Base-by-base conservation (phyloP, 2,329 filamentous ascomycete species). In the Diaporthe sp. region DNA sequence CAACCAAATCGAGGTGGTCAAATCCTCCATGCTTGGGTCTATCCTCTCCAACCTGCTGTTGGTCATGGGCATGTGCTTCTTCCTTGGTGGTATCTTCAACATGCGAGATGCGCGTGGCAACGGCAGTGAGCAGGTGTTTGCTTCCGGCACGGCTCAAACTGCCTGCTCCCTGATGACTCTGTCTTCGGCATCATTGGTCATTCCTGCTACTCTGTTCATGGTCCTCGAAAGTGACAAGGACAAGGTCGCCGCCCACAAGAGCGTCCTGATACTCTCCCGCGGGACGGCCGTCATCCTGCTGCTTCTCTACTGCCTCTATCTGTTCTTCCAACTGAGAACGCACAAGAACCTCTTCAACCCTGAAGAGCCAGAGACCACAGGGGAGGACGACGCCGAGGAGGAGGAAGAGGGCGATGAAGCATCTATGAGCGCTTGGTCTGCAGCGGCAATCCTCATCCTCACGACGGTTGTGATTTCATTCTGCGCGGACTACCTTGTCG, bases 1-100 rank as follows among this genome's bases (percentile, higher is more conserved):
- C 80, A 92, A 92, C 78, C 94, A 98, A 85, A 97, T 98, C 82
- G 93, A 96, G 80, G 96, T 98, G 78, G 96, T 98, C n/a, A 97
- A 98, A 86, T 94, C 96, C 28, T 98, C 95, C 78, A 98, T 98
- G 96, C 92, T 98, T 46, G 96, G 97, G 65, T 97, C 94, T 81
- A 98, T 98, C 80, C 88, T 98, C 53, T 98, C 96, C 78, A 98
- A 98, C 84, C 93, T 98, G 78, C 90, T 98, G 10, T 91, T 98
- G 31, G 96, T 95, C 62, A 90, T 95, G 82, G 93, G 94, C 80
- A 94, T 94, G 88, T 95, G 93, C 84, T 95, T 95, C 86, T 87
- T 95, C 78, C 90, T 94, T 73, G 94, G 94, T 73, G 94, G 94
- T 44, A 86, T 95, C 76, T 88, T 88, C 77, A 91, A 92, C 85